Conservation (phyloP, 1,139 yeast species). For the Hyphopichia buzzinii region DNA sequence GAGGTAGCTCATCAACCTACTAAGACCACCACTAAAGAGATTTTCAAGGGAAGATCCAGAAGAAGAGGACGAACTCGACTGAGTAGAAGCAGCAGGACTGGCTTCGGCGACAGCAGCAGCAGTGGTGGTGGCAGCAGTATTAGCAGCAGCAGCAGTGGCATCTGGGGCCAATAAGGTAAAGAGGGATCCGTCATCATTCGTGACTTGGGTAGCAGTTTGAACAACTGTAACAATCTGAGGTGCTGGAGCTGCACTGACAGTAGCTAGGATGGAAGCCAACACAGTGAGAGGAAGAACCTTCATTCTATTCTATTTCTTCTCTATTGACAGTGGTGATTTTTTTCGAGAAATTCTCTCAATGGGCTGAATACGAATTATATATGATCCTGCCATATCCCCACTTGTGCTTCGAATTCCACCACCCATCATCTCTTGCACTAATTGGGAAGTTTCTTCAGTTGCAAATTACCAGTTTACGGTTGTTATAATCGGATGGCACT, state of each 20-base stretch:
- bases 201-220: conserved; percentile 21
- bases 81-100: conserved; percentile 7
- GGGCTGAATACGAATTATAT: too few relatives aligned
- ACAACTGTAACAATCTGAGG: conserved; percentile 27
- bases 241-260: conserved; percentile 23
- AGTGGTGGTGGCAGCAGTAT: conserved; percentile 7
- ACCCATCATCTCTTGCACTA: conserved; percentile 3
- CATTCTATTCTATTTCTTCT: background rate
- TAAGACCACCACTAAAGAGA: conserved; percentile 8
- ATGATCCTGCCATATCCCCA: background rate
- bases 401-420: background rate
- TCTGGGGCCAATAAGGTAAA: conserved; percentile 8
- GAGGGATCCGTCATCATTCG: conserved; percentile 8
- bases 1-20: background rate
- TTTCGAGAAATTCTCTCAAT: too few relatives aligned
- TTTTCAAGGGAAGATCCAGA: conserved; percentile 6
- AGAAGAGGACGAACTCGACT: conserved; percentile 3
- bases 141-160: conserved; percentile 10
- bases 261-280: conserved; percentile 6
- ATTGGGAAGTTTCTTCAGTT: conserved; percentile 1
- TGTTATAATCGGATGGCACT: background rate
- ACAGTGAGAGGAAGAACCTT: conserved; percentile 1
- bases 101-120: conserved; percentile 11
- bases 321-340: too few relatives aligned
- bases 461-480: conserved; percentile 1